Evolutionary conservation across 768 basidiomycete species (phyloP), one percentile per base, ranked within the genome.

Genomic region (Amanita thiersii): DNA sequence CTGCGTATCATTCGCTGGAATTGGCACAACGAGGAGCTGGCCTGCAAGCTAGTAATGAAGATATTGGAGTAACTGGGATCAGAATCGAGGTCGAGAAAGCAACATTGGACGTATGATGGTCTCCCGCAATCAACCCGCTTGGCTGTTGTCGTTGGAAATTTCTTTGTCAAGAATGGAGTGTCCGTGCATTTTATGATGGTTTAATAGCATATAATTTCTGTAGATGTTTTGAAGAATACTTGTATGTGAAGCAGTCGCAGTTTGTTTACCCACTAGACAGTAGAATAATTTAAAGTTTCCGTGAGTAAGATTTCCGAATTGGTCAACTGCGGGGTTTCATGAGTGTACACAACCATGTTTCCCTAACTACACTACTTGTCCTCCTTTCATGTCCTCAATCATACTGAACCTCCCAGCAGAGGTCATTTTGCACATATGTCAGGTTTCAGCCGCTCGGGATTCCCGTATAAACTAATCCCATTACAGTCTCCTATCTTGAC

Each of bases 401-500:
- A 50, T 43, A 44, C 70, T 28, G 17, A 55, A 60, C 37, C 52
- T 81, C 8, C 78, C 80, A 14, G 63, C 69, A 18, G 82, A 85
- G 56, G 60, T 73, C 24, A 46, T 77, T 19, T 65, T 84, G 33
- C 62, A 78, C 49, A 80, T 84, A 21, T 60, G 80, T 80, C 49
- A 44, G 73, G 52, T 31, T 31, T 12, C n/a, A n/a, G 36, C n/a
- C 33, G 23, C 40, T 18, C 43, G 23, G 39, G 7, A 39, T 24
- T 11, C 37, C 34, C n/a, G 25, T 38, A 41, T 31, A 14, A 11
- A 5, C 36, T 30, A 38, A 28, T 24, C 26, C 14, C 12, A 32
- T 17, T 33, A 26, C 14, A 85, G 83, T 82, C 33, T 77, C 79
- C 0, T 86, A 74, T 56, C 66, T 87, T 41, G 85, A 86, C 57